Evolutionary conservation across 345 rosid genomes (phyloP), one percentile per base, ranked within the genome.

Genomic region (Eucalyptus paniculata): DNA sequence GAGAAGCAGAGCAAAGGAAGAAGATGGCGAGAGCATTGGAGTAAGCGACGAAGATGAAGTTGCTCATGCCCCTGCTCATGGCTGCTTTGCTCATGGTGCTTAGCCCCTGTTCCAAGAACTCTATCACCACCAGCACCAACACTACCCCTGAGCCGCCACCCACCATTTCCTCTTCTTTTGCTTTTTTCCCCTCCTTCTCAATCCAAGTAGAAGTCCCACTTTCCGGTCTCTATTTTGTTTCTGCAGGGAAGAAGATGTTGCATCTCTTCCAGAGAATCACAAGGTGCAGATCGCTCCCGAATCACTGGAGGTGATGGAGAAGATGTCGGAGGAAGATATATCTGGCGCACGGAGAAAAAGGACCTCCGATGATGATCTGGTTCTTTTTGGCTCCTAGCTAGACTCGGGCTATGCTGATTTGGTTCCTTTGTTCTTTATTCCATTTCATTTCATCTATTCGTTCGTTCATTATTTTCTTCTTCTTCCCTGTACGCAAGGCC

Each of bases 61-160:
- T 86, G 86, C 89, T 89, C 94, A 91, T 87, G 82, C 93, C 93
- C 87, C 51, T 60, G n/a, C 56, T 86, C 93, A 93, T 90, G 87
- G 93, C 92, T 53, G 91, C 94, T 92, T 94, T 94, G 88, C 60
- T 91, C 26, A 93, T 42, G 19, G 93, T 91, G 86, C 12, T 88
- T 32, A 89, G 42, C 51, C 92, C 91, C 81, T 91, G 92, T 21
- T 91, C 93, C 88, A 91, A 87, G 54, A 86, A 89, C 90, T 91
- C 93, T 26, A 89, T 37, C 49, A 62, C 80, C 87, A 91, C 87
- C 95, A 93, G 91, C 56, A 81, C 87, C 88, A 67, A 72, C 50
- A 91, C 91, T 37, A 92, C 87, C 50, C 88, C 88, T n/a, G 88
- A 51, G 67, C 87, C 56, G 44, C 50, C 28, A 14, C 67, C 18